Evolutionary conservation across 192 early-diverging fungal genomes (phyloP).

Genomic region (Mortierella alpina): DNA sequence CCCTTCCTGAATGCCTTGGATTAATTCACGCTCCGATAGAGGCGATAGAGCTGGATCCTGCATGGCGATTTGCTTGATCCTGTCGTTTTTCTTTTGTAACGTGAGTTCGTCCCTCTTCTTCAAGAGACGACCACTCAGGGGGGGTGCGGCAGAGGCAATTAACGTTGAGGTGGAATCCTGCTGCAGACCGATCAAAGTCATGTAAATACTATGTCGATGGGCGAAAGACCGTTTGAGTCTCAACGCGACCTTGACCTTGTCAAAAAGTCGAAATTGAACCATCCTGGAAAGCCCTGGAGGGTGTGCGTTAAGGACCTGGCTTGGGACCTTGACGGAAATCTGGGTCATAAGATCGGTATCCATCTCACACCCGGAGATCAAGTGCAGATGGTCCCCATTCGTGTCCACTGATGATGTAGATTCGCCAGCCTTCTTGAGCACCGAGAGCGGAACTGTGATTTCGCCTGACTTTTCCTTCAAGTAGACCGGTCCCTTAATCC

Average conservation of each 20-base stretch:
- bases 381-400: neutral
- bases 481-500: constrained; percentile 78
- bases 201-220: constrained; percentile 70
- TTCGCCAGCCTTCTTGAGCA: constrained; percentile 58
- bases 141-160: neutral
- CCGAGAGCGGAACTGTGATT: constrained; percentile 67
- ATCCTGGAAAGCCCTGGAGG: constrained; percentile 30
- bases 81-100: constrained; percentile 21
- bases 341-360: constrained; percentile 61
- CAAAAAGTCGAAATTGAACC: constrained; percentile 69
- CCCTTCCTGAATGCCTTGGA: constrained; percentile 35
- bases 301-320: constrained; percentile 36
- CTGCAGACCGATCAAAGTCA: constrained; percentile 69
- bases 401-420: constrained; percentile 6
- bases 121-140: constrained; percentile 19
- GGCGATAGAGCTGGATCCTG: constrained; percentile 26
- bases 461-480: constrained; percentile 68
- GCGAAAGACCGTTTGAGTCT: constrained; percentile 69
- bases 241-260: constrained; percentile 69
- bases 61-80: constrained; percentile 30
- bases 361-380: constrained; percentile 35
- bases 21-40: constrained; percentile 25
- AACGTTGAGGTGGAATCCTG: neutral
- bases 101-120: constrained; percentile 10
- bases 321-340: constrained; percentile 55